These are phyloP conservation scores for Paralagenidium karlingii DNA, from an alignment of 352 stramenopile genomes.

Conservation along the genomic window DNA sequence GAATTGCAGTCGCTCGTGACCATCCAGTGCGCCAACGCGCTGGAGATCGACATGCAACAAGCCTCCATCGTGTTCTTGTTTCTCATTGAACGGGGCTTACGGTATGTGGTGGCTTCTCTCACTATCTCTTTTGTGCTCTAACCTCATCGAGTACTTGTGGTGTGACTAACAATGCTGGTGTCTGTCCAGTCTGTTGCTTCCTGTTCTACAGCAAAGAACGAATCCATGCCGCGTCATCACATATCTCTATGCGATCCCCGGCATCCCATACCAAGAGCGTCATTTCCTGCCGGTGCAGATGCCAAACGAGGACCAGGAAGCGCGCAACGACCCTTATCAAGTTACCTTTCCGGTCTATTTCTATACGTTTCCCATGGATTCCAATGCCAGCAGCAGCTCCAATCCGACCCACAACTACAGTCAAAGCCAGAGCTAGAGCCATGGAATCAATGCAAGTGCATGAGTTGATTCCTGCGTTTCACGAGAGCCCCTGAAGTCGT, in stretches of 20 bases:
- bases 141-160: not conserved
- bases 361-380: conserved; percentile 34
- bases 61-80: conserved; percentile 73
- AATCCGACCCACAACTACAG: no score
- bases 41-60: conserved; percentile 49
- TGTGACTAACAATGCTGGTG: not conserved
- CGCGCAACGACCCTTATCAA: conserved; percentile 4
- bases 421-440: no score
- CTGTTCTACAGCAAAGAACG: conserved; percentile 26
- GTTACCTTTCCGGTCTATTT: conserved; percentile 62
- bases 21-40: conserved; percentile 50
- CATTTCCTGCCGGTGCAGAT: conserved; percentile 38
- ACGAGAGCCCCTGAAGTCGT: no score
- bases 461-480: no score
- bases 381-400: not conserved
- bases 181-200: conserved; percentile 24
- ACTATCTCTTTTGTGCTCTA: not conserved
- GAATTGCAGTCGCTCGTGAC: conserved; percentile 38
- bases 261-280: conserved; percentile 14
- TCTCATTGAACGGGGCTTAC: conserved; percentile 55
- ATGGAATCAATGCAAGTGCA: no score
- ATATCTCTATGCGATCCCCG: conserved; percentile 64
- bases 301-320: conserved; percentile 2
- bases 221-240: conserved; percentile 42
- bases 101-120: conserved; percentile 14